Evolutionary conservation across 108 stramenopile genomes (phyloP).

Genomic region (Cylindrotheca fusiformis): DNA sequence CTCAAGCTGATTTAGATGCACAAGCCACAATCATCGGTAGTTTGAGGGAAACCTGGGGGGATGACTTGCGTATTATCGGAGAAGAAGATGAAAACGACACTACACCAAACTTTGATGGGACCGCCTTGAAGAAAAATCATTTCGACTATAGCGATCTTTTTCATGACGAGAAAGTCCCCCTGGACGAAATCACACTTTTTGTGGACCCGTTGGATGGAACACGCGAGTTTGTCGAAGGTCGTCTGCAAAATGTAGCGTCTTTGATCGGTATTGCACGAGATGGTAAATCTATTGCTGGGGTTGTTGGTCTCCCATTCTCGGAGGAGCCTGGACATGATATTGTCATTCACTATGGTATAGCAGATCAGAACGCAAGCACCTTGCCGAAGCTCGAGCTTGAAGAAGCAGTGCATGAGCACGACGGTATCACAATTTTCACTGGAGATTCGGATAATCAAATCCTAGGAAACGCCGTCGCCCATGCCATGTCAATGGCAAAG

Average conservation of each 20-base stretch:
- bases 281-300: slow-evolving; percentile 59
- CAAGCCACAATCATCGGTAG: slow-evolving; percentile 43
- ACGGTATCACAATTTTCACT: slow-evolving; percentile 32
- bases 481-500: slow-evolving; percentile 10
- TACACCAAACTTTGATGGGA: slow-evolving; percentile 9
- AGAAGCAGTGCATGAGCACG: background rate
- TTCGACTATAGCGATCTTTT: background rate
- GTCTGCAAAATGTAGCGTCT: slow-evolving; percentile 70
- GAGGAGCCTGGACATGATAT: slow-evolving; percentile 17
- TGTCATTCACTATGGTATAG: slow-evolving; percentile 47
- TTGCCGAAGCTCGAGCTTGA: slow-evolving; percentile 1
- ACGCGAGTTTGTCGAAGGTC: slow-evolving; percentile 81
- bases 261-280: slow-evolving; percentile 70
- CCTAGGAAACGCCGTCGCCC: slow-evolving; percentile 19
- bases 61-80: slow-evolving; percentile 39
- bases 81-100: slow-evolving; percentile 46
- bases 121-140: background rate
- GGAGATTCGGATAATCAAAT: slow-evolving; percentile 50
- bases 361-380: slow-evolving; percentile 30
- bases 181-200: slow-evolving; percentile 47
- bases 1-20: slow-evolving; percentile 51
- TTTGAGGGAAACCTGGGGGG: slow-evolving; percentile 31
- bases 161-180: slow-evolving; percentile 28
- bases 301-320: slow-evolving; percentile 72
- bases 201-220: slow-evolving; percentile 87